Evolutionary conservation across 2,329 filamentous ascomycete species (phyloP).

Genomic region (Diaporthe citriasiana): DNA sequence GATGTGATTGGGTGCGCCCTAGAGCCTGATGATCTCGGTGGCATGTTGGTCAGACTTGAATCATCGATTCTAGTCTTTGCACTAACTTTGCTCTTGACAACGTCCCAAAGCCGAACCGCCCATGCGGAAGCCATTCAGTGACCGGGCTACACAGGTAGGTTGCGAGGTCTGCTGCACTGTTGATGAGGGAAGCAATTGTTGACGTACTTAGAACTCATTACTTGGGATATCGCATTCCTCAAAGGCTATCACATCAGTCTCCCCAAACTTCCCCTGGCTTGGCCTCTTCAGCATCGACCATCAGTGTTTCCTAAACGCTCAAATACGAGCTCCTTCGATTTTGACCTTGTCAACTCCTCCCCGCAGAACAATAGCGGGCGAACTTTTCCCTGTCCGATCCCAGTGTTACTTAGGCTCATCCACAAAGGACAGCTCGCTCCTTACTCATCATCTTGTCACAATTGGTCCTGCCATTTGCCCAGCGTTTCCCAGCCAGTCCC

Average conservation of each 20-base stretch:
- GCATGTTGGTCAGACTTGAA: neutral
- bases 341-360: neutral
- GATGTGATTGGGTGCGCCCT: neutral
- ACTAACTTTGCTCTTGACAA: neutral
- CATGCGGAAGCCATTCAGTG: neutral
- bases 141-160: neutral
- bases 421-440: constrained; percentile 9
- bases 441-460: neutral
- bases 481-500: neutral
- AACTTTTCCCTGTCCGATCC: constrained; percentile 20
- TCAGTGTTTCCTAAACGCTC: neutral
- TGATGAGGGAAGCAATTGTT: neutral
- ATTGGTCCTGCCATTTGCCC: neutral
- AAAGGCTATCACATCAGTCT: neutral
- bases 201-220: constrained; percentile 10
- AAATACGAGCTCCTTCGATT: neutral
- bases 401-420: neutral
- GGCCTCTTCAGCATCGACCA: neutral
- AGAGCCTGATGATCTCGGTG: neutral
- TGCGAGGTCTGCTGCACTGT: neutral
- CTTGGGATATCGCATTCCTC: neutral
- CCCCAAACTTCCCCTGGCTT: neutral
- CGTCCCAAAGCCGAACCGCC: neutral
- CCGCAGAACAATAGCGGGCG: neutral
- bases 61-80: neutral